phyloP scores from a whole-genome alignment of 2,329 filamentous ascomycete genomes.

The Elsinoe australis region DNA sequence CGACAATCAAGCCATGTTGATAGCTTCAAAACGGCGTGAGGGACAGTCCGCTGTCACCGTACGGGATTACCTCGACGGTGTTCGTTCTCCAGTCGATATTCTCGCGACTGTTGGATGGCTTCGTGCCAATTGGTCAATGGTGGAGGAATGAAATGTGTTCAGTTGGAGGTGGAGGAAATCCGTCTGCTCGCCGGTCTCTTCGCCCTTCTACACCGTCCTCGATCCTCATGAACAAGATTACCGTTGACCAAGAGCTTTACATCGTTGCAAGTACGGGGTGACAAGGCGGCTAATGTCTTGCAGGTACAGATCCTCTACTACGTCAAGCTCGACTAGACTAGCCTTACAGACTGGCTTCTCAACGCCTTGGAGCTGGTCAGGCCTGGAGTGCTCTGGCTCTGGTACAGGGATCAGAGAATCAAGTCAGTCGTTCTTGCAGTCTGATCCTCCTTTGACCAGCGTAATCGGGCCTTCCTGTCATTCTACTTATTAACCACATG shows the following conservation, averaged over 20 bases:
- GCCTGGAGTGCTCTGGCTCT: background rate
- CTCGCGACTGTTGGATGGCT: too few species aligned
- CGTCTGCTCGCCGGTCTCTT: background rate
- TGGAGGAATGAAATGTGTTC: background rate
- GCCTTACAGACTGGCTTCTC: background rate
- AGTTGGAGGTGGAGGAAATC: background rate
- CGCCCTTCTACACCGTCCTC: background rate
- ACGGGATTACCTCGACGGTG: too few species aligned
- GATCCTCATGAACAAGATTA: background rate
- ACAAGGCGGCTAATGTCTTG: constrained; percentile 4
- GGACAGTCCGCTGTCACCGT: too few species aligned
- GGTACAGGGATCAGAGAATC: too few species aligned
- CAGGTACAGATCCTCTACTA: background rate
- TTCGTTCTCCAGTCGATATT: too few species aligned
- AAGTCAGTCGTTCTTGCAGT: too few species aligned
- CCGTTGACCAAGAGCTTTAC: background rate
- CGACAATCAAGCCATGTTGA: too few species aligned
- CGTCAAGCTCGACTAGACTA: background rate
- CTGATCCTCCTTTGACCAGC: too few species aligned
- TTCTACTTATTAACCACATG: too few species aligned
- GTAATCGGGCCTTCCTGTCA: too few species aligned
- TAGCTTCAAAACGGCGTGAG: too few species aligned
- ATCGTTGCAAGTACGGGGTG: background rate
- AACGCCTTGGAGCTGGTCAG: background rate
- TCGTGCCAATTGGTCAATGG: too few species aligned